phyloP scores from a whole-genome alignment of 2,329 filamentous ascomycete genomes.

The Xenosphaeropsis pyriputrescens region DNA sequence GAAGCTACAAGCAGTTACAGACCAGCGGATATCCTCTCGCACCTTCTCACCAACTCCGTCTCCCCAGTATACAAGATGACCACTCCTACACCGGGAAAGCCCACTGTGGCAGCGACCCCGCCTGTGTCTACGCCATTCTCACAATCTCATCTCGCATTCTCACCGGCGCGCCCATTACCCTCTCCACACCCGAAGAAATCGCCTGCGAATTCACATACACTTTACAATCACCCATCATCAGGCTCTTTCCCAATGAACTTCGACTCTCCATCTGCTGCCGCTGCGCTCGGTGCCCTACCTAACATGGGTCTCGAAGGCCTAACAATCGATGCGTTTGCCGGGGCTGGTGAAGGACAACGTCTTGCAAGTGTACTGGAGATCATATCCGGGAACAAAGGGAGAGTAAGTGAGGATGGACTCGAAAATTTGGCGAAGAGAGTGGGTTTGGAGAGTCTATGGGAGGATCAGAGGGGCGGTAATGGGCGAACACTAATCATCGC shows the following conservation, averaged over 20 bases:
- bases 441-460: constrained; percentile 50
- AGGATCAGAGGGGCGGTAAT: constrained; percentile 31
- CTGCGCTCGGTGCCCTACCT: constrained; percentile 38
- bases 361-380: too few species aligned
- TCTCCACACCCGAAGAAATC: constrained; percentile 47
- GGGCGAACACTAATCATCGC: constrained; percentile 45
- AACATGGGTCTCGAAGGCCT: constrained; percentile 22
- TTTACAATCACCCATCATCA: constrained; percentile 28
- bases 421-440: constrained; percentile 52
- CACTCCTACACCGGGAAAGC: constrained; percentile 16
- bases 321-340: not conserved
- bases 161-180: constrained; percentile 37
- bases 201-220: constrained; percentile 34
- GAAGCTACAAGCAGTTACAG: too few species aligned
- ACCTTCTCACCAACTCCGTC: too few species aligned
- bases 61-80: constrained; percentile 11
- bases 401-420: constrained; percentile 63
- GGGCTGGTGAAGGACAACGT: not conserved
- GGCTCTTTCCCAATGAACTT: constrained; percentile 32
- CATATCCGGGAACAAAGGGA: constrained; percentile 29
- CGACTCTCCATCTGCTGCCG: constrained; percentile 48
- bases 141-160: constrained; percentile 31
- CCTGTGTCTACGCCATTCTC: constrained; percentile 56
- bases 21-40: too few species aligned
- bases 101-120: constrained; percentile 32